These are phyloP conservation scores for Phlebiopsis gigantea DNA, from an alignment of 768 basidiomycete genomes.

Conservation along the genomic window DNA sequence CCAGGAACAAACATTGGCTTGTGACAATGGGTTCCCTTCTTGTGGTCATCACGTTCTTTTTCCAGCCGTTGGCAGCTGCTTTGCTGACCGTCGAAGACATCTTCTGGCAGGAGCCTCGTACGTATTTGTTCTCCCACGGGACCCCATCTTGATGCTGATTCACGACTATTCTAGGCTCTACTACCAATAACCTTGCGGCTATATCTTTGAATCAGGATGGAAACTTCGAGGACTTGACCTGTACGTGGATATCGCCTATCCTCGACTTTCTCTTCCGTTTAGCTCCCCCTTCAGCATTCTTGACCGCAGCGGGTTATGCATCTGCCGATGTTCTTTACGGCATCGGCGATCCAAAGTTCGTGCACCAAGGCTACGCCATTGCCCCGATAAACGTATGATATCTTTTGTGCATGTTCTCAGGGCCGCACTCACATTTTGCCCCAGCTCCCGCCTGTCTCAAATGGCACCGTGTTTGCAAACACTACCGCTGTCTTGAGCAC, in stretches of 20 bases:
- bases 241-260: slow-evolving; percentile 23
- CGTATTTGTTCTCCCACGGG: slow-evolving; percentile 21
- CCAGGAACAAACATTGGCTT: slow-evolving; percentile 41
- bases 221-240: slow-evolving; percentile 43
- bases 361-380: slow-evolving; percentile 40
- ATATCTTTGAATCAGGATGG: slow-evolving; percentile 41
- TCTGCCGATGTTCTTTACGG: slow-evolving; percentile 44
- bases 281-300: slow-evolving; percentile 32
- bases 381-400: slow-evolving; percentile 38
- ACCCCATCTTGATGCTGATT: slow-evolving; percentile 8
- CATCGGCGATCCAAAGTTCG: slow-evolving; percentile 41
- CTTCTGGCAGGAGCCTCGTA: slow-evolving; percentile 32
- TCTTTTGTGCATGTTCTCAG: neutral
- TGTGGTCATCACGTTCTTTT: slow-evolving; percentile 40
- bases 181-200: slow-evolving; percentile 29
- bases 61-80: slow-evolving; percentile 50
- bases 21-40: slow-evolving; percentile 45
- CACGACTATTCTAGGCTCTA: neutral
- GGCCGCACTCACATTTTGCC: neutral
- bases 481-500: slow-evolving; percentile 43
- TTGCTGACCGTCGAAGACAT: slow-evolving; percentile 43
- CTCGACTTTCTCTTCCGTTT: neutral
- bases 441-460: slow-evolving; percentile 35
- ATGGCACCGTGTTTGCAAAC: slow-evolving; percentile 45
- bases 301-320: slow-evolving; percentile 51